Evolutionary conservation across 2,329 filamentous ascomycete genomes (phyloP).

Genomic region (Mollisia scopiformis): DNA sequence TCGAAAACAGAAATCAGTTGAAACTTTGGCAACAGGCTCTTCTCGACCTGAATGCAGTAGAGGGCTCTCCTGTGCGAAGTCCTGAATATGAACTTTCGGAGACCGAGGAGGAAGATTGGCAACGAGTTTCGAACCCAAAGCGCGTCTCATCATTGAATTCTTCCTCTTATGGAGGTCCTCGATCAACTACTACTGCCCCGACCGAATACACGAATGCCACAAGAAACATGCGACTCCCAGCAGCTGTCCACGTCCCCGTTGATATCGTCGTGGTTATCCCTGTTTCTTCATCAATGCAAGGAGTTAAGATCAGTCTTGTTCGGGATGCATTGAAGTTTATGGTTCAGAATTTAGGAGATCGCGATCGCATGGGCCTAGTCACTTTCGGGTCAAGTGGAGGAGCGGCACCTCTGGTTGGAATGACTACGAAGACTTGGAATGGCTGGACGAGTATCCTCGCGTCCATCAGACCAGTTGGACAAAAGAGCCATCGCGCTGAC

Average conservation of each 20-base stretch:
- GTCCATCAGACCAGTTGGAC: constrained; percentile 89
- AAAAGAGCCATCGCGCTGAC: constrained; percentile 95
- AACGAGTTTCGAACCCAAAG: constrained; percentile 60
- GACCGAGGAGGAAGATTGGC: constrained; percentile 87
- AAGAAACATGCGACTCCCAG: constrained; percentile 41
- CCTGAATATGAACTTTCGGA: constrained; percentile 84
- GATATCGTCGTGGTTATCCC: constrained; percentile 97
- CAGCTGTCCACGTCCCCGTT: constrained; percentile 78
- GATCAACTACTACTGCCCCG: constrained; percentile 84
- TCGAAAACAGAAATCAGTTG: constrained; percentile 80
- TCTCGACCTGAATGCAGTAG: constrained; percentile 77
- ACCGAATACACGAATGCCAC: constrained; percentile 83
- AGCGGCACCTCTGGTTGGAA: constrained; percentile 92
- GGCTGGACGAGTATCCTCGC: constrained; percentile 87
- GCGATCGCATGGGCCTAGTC: constrained; percentile 95
- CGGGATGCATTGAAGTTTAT: constrained; percentile 92
- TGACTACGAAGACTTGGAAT: constrained; percentile 93
- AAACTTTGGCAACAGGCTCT: constrained; percentile 91
- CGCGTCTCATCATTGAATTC: constrained; percentile 83
- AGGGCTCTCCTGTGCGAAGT: constrained; percentile 64
- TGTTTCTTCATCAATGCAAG: constrained; percentile 98
- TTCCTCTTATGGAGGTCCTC: constrained; percentile 75
- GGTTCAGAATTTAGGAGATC: constrained; percentile 84
- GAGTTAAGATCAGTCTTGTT: constrained; percentile 95
- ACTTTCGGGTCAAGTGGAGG: constrained; percentile 95